Base-by-base conservation (phyloP, 768 basidiomycete species). In the Pleurotus salmoneostramineus region DNA sequence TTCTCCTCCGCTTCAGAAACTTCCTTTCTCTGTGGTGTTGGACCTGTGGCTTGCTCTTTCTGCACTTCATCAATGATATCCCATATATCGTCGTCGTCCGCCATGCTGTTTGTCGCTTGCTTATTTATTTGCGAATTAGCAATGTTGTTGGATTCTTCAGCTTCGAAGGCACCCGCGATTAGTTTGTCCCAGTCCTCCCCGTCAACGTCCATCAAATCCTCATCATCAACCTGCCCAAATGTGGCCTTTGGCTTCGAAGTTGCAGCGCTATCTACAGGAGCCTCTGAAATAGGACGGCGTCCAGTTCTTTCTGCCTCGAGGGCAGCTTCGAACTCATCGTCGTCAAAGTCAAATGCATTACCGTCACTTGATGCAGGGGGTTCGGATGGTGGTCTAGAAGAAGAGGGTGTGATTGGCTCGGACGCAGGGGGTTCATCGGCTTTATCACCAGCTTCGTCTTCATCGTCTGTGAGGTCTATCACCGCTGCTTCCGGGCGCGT, bases 71-170 rank as follows among this genome's bases (percentile, higher is more conserved):
- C 65, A 55, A 90, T 71, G 43, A 87, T 75, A 61, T 85, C 80
- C 85, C 91, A 91, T 79, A 91, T 82, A 5, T 89, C 89, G 43
- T 83, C 82, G 35, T 88, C 85, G 5, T 83, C 81, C 12, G 72
- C 68, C 21, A 37, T 36, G 49, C 21, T 33, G 17, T 12, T 40
- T 7, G 44, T 35, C 15, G 47, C 11, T 12, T 56, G 17, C 8
- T 46, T 35, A 27, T 27, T 56, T 1, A 55, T 51, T 10, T 21
- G n/a, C 7, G 57, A 21, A 5, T 54, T 42, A 3, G 37, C 44
- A 2, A 21, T 52, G 46, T 56, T 15, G 37, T 15, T 62, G 7
- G 62, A 54, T 34, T 10, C 58, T 57, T 36, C 61, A 56, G 47
- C 58, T 57, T 36, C 61, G 55, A 49, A 59, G 27, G 34, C 48